Base-by-base conservation (phyloP, 352 stramenopile species). In the Pythium rishiriense region DNA sequence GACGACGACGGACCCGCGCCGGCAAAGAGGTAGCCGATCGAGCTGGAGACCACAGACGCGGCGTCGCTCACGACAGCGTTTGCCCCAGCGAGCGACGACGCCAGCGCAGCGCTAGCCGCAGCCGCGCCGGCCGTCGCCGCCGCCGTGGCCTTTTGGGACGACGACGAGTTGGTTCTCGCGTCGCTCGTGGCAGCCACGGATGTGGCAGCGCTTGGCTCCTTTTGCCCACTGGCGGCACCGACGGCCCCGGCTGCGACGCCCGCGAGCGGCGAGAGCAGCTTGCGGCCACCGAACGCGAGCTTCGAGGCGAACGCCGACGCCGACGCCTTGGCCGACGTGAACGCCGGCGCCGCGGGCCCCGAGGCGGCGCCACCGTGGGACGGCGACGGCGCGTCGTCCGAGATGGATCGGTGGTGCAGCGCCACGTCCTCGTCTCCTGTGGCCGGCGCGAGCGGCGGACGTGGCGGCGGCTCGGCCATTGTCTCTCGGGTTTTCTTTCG, bases 231-330 rank as follows among this genome's bases (percentile, higher is more conserved):
- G 12, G 11, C 35, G 11, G 9, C 35, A 15, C 35, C 35, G 11
- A 42, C 35, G 12, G 35, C 35, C 3, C 35, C 35, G 3, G 35
- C 57, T 4, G 60, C 47, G 47, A 68, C 58, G 41, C 31, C 42
- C 4, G 68, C 61, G 12, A 86, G 41, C 22, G 82, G 82, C 9
- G 79, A 85, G 41, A 91, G 64, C 57, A 87, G 70, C 55, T 76
- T 78, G 26, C 79, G 76, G 8, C 79, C 75, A 33, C 78, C 70
- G 37, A 87, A 75, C 8, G 78, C 68, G 28, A 91, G 52, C 26
- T 85, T 88, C 15, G 79, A 88, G 21, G 68, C 71, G 22, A 78
- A 74, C 1, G 68, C 57, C 3, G 73, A 69, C 12, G 83, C 80
- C 59, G 86, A 80, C 11, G 80, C 85, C 28, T 83, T 76, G 37